These are phyloP conservation scores for Waitea zeae DNA, from an alignment of 1,284 basidiomycete species.

Conservation along the genomic window DNA sequence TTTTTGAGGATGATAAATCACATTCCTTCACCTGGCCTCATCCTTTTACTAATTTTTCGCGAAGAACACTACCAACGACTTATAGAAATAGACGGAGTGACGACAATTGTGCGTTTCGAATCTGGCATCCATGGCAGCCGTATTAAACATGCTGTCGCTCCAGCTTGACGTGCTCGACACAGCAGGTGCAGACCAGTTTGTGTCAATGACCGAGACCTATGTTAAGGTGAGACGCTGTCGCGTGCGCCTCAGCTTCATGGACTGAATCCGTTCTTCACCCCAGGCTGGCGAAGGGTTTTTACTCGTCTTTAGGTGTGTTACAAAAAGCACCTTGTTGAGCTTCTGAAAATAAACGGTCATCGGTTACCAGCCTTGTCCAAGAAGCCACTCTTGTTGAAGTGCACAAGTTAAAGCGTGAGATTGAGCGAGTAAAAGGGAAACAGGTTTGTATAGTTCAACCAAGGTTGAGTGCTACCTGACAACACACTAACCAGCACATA, in stretches of 20 bases:
- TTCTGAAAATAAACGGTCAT: neutral
- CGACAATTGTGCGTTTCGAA: constrained; percentile 6
- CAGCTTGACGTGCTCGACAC: constrained; percentile 81
- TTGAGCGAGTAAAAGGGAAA: constrained; percentile 65
- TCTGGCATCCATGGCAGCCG: too few species aligned
- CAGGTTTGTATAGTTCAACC: too few species aligned
- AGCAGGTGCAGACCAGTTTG: constrained; percentile 81
- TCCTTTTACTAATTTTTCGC: constrained; percentile 1
- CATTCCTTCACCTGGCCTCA: constrained; percentile 8
- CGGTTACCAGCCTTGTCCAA: constrained; percentile 45
- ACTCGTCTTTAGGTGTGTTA: constrained; percentile 60
- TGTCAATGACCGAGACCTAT: constrained; percentile 59
- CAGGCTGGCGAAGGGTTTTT: constrained; percentile 65
- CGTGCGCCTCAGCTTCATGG: too few species aligned
- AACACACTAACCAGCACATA: too few species aligned
- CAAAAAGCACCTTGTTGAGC: too few species aligned
- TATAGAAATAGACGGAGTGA: constrained; percentile 42
- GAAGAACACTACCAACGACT: constrained; percentile 49
- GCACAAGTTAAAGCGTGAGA: constrained; percentile 64
- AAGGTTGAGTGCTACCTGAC: too few species aligned
- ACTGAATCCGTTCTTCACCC: neutral
- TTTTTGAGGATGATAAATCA: constrained; percentile 3
- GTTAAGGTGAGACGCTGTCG: constrained; percentile 60
- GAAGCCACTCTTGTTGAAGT: constrained; percentile 64
- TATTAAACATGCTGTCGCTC: neutral